A percentile compares a stretch with the other conserved stretches of the same genome.
Conservation (phyloP, 2,329 filamentous ascomycete genomes). For the Sarocladium brachiariae region DNA sequence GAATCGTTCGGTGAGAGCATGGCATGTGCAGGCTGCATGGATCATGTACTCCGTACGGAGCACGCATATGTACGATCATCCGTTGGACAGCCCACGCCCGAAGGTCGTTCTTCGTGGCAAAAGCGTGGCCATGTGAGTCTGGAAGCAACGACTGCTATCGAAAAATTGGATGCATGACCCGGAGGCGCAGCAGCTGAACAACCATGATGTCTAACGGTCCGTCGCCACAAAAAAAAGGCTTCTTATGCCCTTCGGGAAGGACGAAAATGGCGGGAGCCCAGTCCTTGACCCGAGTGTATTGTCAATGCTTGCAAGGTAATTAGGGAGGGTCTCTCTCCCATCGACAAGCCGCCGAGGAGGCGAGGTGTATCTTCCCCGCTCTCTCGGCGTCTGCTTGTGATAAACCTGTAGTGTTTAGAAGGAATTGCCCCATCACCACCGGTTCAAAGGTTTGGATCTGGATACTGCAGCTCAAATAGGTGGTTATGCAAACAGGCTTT, state of each 20-base stretch:
- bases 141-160: background rate
- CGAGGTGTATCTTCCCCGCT: constrained; percentile 1
- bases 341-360: constrained; percentile 3
- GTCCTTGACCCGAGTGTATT: background rate
- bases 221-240: background rate
- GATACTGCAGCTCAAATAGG: background rate
- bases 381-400: background rate
- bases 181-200: constrained; percentile 6
- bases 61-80: constrained; percentile 20
- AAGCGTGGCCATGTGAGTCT: background rate
- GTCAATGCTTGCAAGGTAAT: too few relatives aligned
- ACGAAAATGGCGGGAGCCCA: background rate
- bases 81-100: too few relatives aligned
- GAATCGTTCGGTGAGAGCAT: background rate
- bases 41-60: constrained; percentile 7
- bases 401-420: background rate
- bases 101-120: too few relatives aligned
- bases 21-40: background rate
- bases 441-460: background rate
- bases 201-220: background rate
- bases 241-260: background rate
- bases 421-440: background rate
- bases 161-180: background rate
- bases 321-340: too few relatives aligned
- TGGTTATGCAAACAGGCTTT: background rate